Evolutionary conservation across 2,329 filamentous ascomycete genomes (phyloP).

Genomic region (Stagonosporopsis vannaccii): DNA sequence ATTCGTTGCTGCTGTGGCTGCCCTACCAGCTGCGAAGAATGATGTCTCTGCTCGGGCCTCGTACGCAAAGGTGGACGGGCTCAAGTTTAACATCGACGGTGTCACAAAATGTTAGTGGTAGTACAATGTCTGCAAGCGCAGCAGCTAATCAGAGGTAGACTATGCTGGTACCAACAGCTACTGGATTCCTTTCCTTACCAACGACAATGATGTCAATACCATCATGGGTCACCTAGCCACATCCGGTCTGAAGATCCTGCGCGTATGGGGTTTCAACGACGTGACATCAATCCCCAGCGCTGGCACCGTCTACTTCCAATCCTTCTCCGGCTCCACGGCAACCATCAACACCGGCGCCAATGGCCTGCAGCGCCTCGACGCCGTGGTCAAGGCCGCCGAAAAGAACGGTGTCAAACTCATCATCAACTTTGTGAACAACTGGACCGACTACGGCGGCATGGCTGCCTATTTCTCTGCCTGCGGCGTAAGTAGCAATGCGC

Average conservation of each 20-base stretch:
- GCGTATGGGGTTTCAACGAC: constrained; percentile 71
- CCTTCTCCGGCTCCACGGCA: constrained; percentile 56
- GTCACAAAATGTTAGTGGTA: constrained; percentile 38
- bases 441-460: constrained; percentile 67
- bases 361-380: constrained; percentile 57
- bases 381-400: constrained; percentile 60
- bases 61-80: constrained; percentile 38
- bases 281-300: constrained; percentile 54
- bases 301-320: constrained; percentile 63
- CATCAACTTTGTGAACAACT: constrained; percentile 64
- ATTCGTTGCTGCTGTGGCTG: constrained; percentile 28
- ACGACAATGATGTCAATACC: constrained; percentile 63
- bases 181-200: constrained; percentile 62
- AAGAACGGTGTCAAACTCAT: constrained; percentile 62
- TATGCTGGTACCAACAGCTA: constrained; percentile 63
- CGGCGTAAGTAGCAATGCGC: constrained; percentile 60
- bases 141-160: constrained; percentile 19
- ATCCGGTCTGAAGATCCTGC: constrained; percentile 64
- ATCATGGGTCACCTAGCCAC: constrained; percentile 54
- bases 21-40: constrained; percentile 25
- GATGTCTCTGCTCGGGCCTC: constrained; percentile 28
- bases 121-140: background rate
- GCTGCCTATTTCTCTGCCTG: constrained; percentile 64
- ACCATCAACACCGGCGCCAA: constrained; percentile 57
- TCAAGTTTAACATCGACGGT: constrained; percentile 47